Conservation (phyloP, 2,329 filamentous ascomycete species). For the Fusarium sp. region DNA sequence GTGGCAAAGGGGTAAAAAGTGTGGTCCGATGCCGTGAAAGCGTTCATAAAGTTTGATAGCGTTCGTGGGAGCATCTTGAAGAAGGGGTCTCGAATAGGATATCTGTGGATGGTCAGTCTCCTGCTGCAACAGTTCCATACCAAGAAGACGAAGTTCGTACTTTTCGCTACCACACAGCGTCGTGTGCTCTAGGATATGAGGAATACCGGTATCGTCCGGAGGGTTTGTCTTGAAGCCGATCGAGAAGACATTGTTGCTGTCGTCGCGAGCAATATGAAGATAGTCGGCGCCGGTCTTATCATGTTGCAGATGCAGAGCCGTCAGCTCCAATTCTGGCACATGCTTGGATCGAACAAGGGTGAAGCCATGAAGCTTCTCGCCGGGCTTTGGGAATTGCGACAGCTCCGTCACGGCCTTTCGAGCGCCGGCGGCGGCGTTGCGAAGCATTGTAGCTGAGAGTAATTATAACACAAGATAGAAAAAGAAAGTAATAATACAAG, state of each 20-base stretch:
- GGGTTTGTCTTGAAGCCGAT: constrained; percentile 99
- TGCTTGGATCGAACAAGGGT: constrained; percentile 89
- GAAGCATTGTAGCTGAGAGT: constrained; percentile 57
- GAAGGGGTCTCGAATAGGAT: constrained; percentile 97
- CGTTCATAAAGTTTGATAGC: constrained; percentile 99
- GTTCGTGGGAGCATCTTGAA: constrained; percentile 99
- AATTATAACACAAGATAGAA: constrained; percentile 1
- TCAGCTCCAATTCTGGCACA: constrained; percentile 92
- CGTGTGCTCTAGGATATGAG: constrained; percentile 97
- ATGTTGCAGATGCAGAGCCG: constrained; percentile 88
- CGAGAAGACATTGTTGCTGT: constrained; percentile 99
- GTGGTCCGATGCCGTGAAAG: constrained; percentile 95
- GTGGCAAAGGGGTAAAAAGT: constrained; percentile 98
- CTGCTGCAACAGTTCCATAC: not conserved
- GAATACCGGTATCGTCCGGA: constrained; percentile 93
- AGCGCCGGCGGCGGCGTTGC: constrained; percentile 62
- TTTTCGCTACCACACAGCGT: constrained; percentile 95
- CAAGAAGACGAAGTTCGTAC: constrained; percentile 57
- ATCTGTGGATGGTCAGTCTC: constrained; percentile 65
- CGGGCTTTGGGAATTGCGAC: constrained; percentile 78
- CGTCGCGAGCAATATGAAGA: constrained; percentile 91
- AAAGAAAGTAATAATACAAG: constrained; percentile 37
- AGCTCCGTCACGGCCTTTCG: constrained; percentile 79
- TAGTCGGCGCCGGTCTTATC: constrained; percentile 97
- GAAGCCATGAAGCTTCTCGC: constrained; percentile 92